Conservation (phyloP, 352 stramenopile species). For the Phytophthora brassicae region DNA sequence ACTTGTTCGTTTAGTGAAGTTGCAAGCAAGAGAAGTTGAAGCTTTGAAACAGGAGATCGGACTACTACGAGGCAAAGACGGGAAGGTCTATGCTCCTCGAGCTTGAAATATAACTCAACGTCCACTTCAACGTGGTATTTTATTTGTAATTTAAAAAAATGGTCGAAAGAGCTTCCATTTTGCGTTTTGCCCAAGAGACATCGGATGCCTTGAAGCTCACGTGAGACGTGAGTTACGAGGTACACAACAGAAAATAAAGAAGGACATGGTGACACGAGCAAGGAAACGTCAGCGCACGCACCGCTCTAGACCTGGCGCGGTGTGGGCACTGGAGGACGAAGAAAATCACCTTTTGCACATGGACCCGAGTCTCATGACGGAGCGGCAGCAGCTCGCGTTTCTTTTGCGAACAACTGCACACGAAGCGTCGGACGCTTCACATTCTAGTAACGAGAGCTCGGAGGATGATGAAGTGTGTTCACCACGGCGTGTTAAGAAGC, state of each 20-base stretch:
- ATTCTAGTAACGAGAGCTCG: conserved; percentile 32
- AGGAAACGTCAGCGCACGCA: conserved; percentile 26
- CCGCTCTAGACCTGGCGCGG: not conserved
- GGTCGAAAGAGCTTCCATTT: conserved; percentile 14
- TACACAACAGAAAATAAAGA: conserved; percentile 4
- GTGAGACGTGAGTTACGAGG: too few species aligned
- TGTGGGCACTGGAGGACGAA: conserved; percentile 17
- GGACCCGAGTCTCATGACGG: conserved; percentile 76
- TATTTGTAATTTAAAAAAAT: not conserved
- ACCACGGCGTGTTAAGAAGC: conserved; percentile 19
- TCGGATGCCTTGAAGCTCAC: too few species aligned
- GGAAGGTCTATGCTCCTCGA: conserved; percentile 66
- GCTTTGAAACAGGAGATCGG: conserved; percentile 90
- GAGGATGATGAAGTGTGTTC: conserved; percentile 24
- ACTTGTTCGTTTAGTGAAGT: conserved; percentile 88
- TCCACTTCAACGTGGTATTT: not conserved
- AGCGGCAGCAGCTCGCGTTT: conserved; percentile 80
- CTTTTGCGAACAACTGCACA: conserved; percentile 68
- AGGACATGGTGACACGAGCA: conserved; percentile 18
- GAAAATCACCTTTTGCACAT: conserved; percentile 31
- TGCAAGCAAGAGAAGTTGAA: conserved; percentile 91
- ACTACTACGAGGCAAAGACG: conserved; percentile 82
- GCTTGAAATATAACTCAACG: conserved; percentile 41
- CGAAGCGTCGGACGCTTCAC: conserved; percentile 37
- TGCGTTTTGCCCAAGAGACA: conserved; percentile 17